Conservation (phyloP, 352 stramenopile species). For the Blastocystis sp. region DNA sequence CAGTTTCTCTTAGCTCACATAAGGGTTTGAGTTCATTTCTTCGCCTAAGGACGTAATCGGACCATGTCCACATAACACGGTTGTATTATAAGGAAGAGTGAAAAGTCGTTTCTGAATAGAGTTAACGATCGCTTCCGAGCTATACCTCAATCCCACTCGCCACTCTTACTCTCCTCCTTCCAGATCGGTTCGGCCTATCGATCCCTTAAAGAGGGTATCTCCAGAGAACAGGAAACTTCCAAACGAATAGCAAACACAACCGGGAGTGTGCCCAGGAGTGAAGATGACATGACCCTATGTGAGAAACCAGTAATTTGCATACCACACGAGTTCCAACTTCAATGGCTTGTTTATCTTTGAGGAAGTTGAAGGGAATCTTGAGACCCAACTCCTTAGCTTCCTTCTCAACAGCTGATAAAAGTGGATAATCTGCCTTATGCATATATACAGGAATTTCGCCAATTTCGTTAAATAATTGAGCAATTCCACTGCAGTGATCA, state of each 20-base stretch:
- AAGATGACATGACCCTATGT: conserved; percentile 32
- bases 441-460: conserved; percentile 32
- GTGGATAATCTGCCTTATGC: conserved; percentile 9
- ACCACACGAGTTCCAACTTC: not conserved
- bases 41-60: not conserved
- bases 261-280: conserved; percentile 50
- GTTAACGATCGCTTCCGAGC: not conserved
- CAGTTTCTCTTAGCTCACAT: not conserved
- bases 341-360: conserved; percentile 26
- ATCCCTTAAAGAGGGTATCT: conserved; percentile 47
- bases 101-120: conserved; percentile 57
- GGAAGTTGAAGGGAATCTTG: conserved; percentile 26
- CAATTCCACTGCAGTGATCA: conserved; percentile 6
- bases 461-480: conserved; percentile 20
- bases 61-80: conserved; percentile 30
- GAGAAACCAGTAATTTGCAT: not conserved
- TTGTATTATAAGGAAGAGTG: conserved; percentile 8
- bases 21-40: conserved; percentile 32
- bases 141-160: not conserved
- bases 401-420: not conserved
- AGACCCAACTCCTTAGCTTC: not conserved
- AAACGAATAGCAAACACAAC: conserved; percentile 47
- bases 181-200: conserved; percentile 2
- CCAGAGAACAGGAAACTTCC: conserved; percentile 46
- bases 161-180: not conserved